Evolutionary conservation across 164 flowering plant genomes (phyloP).

Genomic region (Cinnamomum chago): DNA sequence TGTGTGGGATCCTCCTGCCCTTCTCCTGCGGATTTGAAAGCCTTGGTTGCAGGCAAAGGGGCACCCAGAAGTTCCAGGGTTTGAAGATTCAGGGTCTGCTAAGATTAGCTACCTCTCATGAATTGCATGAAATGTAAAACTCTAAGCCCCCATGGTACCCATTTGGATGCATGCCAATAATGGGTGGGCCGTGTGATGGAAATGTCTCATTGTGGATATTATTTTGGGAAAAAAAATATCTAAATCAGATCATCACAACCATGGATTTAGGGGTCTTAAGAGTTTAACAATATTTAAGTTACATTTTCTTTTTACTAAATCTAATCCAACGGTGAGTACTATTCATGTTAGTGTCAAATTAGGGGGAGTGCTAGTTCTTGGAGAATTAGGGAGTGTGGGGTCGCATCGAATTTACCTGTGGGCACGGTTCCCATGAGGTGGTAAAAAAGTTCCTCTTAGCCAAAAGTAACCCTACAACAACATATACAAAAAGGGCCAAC

Average conservation of each 20-base stretch:
- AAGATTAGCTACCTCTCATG: neutral
- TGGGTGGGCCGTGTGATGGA: too few relatives aligned
- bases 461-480: neutral
- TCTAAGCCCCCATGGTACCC: neutral
- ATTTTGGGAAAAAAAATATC: too few relatives aligned
- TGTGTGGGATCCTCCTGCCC: neutral
- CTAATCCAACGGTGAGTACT: neutral
- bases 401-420: neutral
- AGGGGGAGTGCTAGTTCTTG: neutral
- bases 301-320: too few relatives aligned
- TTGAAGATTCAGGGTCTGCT: neutral
- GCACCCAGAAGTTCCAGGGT: neutral
- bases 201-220: too few relatives aligned
- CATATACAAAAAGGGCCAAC: neutral
- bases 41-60: neutral
- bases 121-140: neutral
- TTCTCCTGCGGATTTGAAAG: neutral
- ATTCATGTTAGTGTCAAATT: neutral
- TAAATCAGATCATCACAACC: too few relatives aligned
- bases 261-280: too few relatives aligned
- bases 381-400: neutral
- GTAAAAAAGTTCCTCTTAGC: neutral
- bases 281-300: too few relatives aligned
- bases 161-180: too few relatives aligned
- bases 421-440: neutral